Evolutionary conservation across 345 rosid genomes (phyloP), one percentile per base, ranked within the genome.

Genomic region (Ailanthus altissimus): DNA sequence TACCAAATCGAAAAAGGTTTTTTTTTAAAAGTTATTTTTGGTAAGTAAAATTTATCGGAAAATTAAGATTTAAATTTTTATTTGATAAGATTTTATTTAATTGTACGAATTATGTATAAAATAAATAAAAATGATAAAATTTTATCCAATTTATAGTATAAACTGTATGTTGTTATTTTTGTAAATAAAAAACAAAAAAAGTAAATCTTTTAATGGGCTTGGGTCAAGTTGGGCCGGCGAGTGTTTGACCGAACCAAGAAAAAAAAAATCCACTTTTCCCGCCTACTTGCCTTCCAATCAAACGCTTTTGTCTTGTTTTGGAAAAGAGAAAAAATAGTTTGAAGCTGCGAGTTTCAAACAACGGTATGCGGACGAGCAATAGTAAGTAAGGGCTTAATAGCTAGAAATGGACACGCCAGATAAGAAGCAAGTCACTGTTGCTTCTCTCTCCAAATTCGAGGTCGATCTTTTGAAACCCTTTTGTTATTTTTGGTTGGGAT

Each of bases 401-500:
- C 40, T 73, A 85, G 81, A 75, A 77, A 87, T 91, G 86, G 87
- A 85, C 42, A 90, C 97, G 16, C 97, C 93, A 16, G 91, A 87
- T 23, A 91, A 84, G 75, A 81, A 83, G 67, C 85, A 80, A 72
- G 63, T 77, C 78, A 36, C 87, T 47, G 76, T 88, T 7, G 45
- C 84, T 64, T 78, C 92, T 1, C 78, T 79, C 57, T 63, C 82
- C 69, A 87, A 79, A 63, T 79, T 86, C 18, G 91, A 91, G 92
- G 93, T 91, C 45, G 50, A 56, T 45, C 58, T 50, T 23, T 71
- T 18, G 36, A 14, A 74, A 46, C 60, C 12, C 51, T 11, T 18
- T 20, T 32, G 13, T 40, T 16, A 60, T 62, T 75, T 50, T 62
- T 21, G 25, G 11, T 11, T 12, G 8, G 47, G 12, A 21, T 42